Base-by-base conservation (phyloP, 2,329 filamentous ascomycete genomes). In the Niveomyces coronatus region DNA sequence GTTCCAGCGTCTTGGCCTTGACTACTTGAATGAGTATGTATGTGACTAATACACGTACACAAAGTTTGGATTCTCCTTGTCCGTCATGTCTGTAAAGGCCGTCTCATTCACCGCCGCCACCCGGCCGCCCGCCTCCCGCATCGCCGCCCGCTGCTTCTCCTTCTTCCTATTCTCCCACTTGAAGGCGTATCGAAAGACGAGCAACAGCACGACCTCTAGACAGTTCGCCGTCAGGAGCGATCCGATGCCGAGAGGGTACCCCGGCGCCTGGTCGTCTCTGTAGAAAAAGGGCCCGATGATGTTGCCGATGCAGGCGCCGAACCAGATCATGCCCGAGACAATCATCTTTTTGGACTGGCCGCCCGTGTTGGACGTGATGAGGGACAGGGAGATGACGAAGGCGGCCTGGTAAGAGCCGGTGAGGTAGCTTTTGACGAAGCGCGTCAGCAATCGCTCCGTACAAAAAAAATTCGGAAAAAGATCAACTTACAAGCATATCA, bases 211-310 rank as follows among this genome's bases (percentile, higher is more conserved):
- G 1, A 64, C 45, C 43, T 66, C 62, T 4, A 63, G 43, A 22
- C 57, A 56, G 47, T 64, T 59, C 15, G 58, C 53, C 3, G 63
- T 57, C 13, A 68, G 53, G n/a, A 67, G 54, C 0, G 60, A 62
- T 11, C 56, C 57, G 28, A 66, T 64, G 7, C 63, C 65, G 1
- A 61, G 51, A 10, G 47, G 51, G 18, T 65, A 65, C 4, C 52
- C 53, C 4, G 61, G 63, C 3, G 63, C 60, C 45, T 80, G 71
- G n/a, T 62, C 49, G 0, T 64, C 55, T 35, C 68, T 68, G 53
- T 77, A 80, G 56, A 79, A 79, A 53, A 79, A 78, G 0, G 76
- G 76, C 0, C 74, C 70, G 4, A 65, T 67, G 29, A 79, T 75
- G 47, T 79, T 79, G 5, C 74, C 75, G 2, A 70, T 64, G 47